Base-by-base conservation (phyloP, 2,329 filamentous ascomycete genomes). In the Delphinella strobiligena region DNA sequence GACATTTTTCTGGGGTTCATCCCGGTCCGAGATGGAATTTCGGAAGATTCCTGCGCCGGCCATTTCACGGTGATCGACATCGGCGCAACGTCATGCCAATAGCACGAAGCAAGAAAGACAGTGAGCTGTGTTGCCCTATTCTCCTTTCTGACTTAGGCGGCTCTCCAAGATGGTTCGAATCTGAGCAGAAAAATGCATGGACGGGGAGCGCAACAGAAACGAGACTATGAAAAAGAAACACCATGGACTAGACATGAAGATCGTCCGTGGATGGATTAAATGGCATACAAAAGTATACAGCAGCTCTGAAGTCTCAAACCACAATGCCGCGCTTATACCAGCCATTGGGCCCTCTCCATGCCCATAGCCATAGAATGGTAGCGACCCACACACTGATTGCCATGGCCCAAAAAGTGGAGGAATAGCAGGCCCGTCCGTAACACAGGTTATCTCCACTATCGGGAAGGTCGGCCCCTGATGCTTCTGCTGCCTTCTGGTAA, bases 331-430 rank as follows among this genome's bases (percentile, higher is more conserved):
- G 36, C 22, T 36, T 38, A 32, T 36, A 35, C 36, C 36, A 43
- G 5, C 41, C 41, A n/a, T 33, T 33, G n/a, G 41, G 41, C 18
- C 83, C 83, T 58, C 80, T 81, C 88, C 87, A 95, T 5, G 87
- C 87, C 69, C 75, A 80, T 12, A 80, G 47, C 63, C 89, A 80
- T 50, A 86, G 61, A 3, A 65, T 68, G 52, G 82, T 79, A 0
- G 86, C 88, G 29, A 84, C 49, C 78, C 82, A 88, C 0, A 93
- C 81, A 46, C 80, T 88, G 1, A 73, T 62, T 0, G 82, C 79
- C 72, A 94, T 86, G 1, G 82, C 83, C 87, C 87, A 94, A 49
- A 89, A 93, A 0, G 82, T 84, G 0, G 68, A 55, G 9, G 79
- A 78, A 62, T 94, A 96, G 63, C 91, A 98, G 38, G 71, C 63